A percentile compares a stretch with the other conserved stretches of the same genome.
These are phyloP conservation scores for Cupressus sempervirens DNA, from an alignment of 75 land plant genomes.

Conservation along the genomic window DNA sequence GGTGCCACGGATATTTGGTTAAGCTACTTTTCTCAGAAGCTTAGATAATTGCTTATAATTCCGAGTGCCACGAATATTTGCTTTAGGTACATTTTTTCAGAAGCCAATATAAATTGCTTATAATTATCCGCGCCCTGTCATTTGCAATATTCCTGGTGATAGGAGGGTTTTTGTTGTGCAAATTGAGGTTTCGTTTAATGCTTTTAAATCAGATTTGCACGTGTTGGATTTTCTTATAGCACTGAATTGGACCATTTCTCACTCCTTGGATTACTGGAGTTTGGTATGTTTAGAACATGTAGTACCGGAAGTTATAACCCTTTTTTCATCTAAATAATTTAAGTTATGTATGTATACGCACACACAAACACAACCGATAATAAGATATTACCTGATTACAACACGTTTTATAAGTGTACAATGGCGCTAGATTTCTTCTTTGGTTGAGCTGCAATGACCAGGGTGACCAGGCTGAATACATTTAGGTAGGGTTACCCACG, in stretches of 20 bases:
- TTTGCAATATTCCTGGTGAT: background rate
- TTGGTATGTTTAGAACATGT: background rate
- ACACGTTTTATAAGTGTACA: too few relatives aligned
- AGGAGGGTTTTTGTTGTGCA: background rate
- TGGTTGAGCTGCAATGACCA: too few relatives aligned
- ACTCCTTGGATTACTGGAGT: background rate
- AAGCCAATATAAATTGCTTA: too few relatives aligned
- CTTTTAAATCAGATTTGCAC: background rate
- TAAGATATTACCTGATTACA: too few relatives aligned
- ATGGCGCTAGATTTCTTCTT: too few relatives aligned
- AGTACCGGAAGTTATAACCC: background rate
- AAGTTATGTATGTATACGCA: background rate
- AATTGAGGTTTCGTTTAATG: background rate
- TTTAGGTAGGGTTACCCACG: too few relatives aligned
- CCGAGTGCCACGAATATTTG: background rate
- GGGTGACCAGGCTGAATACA: too few relatives aligned
- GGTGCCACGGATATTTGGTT: background rate
- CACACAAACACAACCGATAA: too few relatives aligned
- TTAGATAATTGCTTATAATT: background rate
- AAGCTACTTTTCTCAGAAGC: background rate
- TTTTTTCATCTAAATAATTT: background rate
- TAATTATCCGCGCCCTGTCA: too few relatives aligned
- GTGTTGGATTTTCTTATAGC: background rate
- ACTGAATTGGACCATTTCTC: background rate
- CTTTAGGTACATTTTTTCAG: too few relatives aligned